Base-by-base conservation (phyloP, 768 basidiomycete genomes). In the Leccinellum albellum region DNA sequence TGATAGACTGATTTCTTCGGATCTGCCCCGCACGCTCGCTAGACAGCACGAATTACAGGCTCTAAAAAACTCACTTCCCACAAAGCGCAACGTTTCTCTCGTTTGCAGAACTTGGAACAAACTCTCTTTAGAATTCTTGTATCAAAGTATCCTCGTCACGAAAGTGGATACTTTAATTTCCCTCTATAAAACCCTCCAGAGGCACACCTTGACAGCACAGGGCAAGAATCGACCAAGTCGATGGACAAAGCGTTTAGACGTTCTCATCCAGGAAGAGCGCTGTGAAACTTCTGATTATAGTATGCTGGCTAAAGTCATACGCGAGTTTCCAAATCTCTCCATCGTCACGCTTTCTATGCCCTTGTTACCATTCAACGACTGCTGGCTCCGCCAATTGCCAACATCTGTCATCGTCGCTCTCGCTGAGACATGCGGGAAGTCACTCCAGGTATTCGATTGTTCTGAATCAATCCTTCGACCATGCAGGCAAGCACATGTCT, bases 401-500 rank as follows among this genome's bases (percentile, higher is more conserved):
- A 56, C 59, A 21, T 28, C 61, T 13, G 35, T 70, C n/a, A 21
- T 70, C 3, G 44, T 44, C 3, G 57, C 70, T 23, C 53, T 70
- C 14, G 64, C 56, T 15, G 68, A 71, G 62, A 62, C 65, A 23
- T 70, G 67, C 12, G 67, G 68, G 21, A 23, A 50, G 9, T 70
- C 67, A 21, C 59, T 70, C 10, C 65, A 67, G 40, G 46, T 60
- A 28, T 71, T 70, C 51, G 67, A 70, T 35, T 70, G 69, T 35
- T 71, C 67, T 6, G 70, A 71, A 26, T 70, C 69, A 14, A 57
- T 65, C 17, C 60, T 70, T 53, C 64, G 70, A 50, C 69, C 69
- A 20, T 70, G 61, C 56, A 70, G 69, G 69, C 52, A 56, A 71
- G 61, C 42, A 55, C 3, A 12, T 12, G 6, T 33, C 51, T 56